phyloP scores from a whole-genome alignment of 1,139 yeast genomes.

The Yamadazyma siamensis region DNA sequence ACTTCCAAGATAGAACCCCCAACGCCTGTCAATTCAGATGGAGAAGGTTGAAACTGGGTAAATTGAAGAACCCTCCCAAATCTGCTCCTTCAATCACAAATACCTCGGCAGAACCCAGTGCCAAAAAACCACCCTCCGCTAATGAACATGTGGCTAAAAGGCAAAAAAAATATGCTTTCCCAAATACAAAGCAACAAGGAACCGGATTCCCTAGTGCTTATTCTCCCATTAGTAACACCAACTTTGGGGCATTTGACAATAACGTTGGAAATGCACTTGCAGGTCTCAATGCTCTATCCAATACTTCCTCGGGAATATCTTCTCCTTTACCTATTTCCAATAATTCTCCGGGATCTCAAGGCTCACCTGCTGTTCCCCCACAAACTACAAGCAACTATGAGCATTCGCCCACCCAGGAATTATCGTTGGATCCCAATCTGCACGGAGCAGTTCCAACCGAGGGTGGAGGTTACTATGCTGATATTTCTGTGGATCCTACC shows the following conservation, averaged over 20 bases:
- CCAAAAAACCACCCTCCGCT: conserved; percentile 6
- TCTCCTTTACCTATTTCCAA: conserved; percentile 26
- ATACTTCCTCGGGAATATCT: conserved; percentile 32
- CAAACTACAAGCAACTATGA: conserved; percentile 24
- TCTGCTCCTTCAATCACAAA: conserved; percentile 27
- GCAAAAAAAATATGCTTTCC: conserved; percentile 20
- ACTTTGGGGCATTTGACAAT: conserved; percentile 44
- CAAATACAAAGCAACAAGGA: conserved; percentile 16
- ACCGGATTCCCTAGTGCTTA: conserved; percentile 32
- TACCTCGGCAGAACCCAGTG: conserved; percentile 9
- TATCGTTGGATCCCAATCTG: conserved; percentile 34
- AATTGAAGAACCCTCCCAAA: conserved; percentile 55
- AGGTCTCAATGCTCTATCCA: conserved; percentile 44
- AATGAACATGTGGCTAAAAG: conserved; percentile 15
- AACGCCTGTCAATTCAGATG: conserved; percentile 80
- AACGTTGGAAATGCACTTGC: conserved; percentile 44
- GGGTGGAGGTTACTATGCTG: conserved; percentile 49
- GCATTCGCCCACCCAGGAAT: conserved; percentile 27
- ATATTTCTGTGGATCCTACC: conserved; percentile 45
- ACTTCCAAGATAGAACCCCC: conserved; percentile 67
- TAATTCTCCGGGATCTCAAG: conserved; percentile 23
- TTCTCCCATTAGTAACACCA: conserved; percentile 35
- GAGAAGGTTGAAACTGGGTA: conserved; percentile 68
- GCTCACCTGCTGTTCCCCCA: conserved; percentile 19
- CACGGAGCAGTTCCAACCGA: conserved; percentile 27